Evolutionary conservation across 2,329 filamentous ascomycete genomes (phyloP), one percentile per base, ranked within the genome.

Genomic region (Colletotrichum paranaense): DNA sequence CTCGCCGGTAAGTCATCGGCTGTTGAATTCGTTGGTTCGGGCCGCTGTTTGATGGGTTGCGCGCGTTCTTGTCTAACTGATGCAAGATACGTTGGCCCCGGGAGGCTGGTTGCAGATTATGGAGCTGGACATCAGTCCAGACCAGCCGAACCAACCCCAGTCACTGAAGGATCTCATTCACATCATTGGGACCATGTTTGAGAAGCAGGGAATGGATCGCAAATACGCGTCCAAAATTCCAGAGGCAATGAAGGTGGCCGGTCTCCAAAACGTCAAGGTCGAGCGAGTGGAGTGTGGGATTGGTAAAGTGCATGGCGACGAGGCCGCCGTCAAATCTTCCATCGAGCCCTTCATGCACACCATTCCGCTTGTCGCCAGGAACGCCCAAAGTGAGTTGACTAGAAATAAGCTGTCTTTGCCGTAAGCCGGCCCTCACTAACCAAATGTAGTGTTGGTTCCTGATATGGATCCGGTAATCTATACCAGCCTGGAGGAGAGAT

Each of bases 31-130:
- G 11, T 12, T 42, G n/a, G 46, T 9, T 52, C 3, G 11, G 9
- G 8, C 14, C 14, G 38, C 12, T 6, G 11, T 7, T 9, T 30
- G 11, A 8, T 9, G 9, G 9, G 2, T 24, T 38, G 32, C 22
- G 9, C 46, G 38, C 5, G 9, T 11, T 49, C 26, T 24, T 8
- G 9, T 52, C 9, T 30, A 24, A 32, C 26, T 6, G 28, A 16
- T 64, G 16, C 53, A 70, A 70, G 74, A 65, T 4, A 67, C 75
- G 2, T 32, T 76, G 26, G 72, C 60, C 5, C 71, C 71, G n/a
- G 62, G 67, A 0, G 75, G 74, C 14, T 76, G 75, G 74, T 46
- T 75, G 24, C 75, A 76, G 53, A 46, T 69, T 3, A 62, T 68
- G 57, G 67, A 72, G n/a, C 30, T 71, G 22, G 55, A 67, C 14